Base-by-base conservation (phyloP, 1,284 basidiomycete genomes). In the Lentinus polychrous region DNA sequence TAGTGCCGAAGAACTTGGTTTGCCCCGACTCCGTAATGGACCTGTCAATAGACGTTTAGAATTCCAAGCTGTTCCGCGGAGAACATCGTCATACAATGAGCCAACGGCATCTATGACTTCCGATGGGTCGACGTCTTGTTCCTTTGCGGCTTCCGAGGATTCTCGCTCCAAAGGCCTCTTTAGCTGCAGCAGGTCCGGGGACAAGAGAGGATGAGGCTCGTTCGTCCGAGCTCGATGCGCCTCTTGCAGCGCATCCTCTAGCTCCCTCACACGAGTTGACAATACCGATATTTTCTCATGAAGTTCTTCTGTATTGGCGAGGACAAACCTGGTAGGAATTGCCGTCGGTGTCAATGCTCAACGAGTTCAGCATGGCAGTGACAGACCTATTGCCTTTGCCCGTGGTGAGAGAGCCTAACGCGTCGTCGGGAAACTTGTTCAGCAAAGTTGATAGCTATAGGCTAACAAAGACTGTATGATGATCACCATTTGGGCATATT, bases 251-350 rank as follows among this genome's bases (percentile, higher is more conserved):
- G 79, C 81, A 63, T 83, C 81, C 61, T 85, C 82, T 10, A 85
- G 69, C 41, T 78, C 69, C 34, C 81, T 72, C 20, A 84, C 78
- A 41, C 82, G 76, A 53, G 65, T 77, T 15, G 79, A 71, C 12
- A 85, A 67, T 17, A 74, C 61, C 36, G 70, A 73, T 43, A 84
- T 85, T 61, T 83, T 83, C 53, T 82, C 81, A 54, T 85, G 81
- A 12, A 85, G 71, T 10, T 66, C 72, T 61, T 83, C 80, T 15
- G 81, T 83, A 54, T 83, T 83, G 18, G 81, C 81, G 14, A 83
- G 71, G 20, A 84, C 80, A 56, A 83, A 82, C 58, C 81, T 83
- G 49, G 27, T 4, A 27, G 10, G 12, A 5, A 18, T 8, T 17
- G 17, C 17, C 39, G 39, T 40, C 17, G 22, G 39, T 40, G 17